Evolutionary conservation across 768 basidiomycete species (phyloP).

Genomic region (Lactarius vividus): DNA sequence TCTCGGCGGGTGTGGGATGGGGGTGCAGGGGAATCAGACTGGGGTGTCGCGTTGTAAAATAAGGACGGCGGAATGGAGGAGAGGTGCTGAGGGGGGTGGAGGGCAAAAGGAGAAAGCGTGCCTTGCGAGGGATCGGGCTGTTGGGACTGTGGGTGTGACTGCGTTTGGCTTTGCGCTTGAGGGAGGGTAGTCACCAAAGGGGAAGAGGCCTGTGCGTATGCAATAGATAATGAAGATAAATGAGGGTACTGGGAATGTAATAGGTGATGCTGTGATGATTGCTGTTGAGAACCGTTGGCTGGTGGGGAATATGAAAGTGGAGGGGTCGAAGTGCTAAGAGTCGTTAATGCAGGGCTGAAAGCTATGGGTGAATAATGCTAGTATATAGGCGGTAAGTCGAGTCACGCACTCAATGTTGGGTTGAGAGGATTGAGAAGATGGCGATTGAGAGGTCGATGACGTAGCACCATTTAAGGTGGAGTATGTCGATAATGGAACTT

Average conservation of each 20-base stretch:
- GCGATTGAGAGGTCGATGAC: conserved; percentile 40
- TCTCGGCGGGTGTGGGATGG: conserved; percentile 50
- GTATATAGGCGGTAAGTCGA: background rate
- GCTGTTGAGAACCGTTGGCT: conserved; percentile 40
- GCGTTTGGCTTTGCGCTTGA: conserved; percentile 23
- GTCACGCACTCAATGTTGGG: conserved; percentile 27
- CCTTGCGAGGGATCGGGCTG: conserved; percentile 31
- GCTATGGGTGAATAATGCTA: conserved; percentile 19
- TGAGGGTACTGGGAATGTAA: conserved; percentile 40
- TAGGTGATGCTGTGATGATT: conserved; percentile 45
- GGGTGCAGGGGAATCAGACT: conserved; percentile 38
- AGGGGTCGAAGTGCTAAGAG: conserved; percentile 28
- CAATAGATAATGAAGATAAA: conserved; percentile 35
- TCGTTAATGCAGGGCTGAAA: conserved; percentile 33
- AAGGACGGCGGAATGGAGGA: conserved; percentile 34
- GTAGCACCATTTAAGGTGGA: conserved; percentile 81
- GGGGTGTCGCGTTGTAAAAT: conserved; percentile 37
- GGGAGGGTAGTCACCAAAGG: conserved; percentile 22
- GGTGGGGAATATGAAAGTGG: conserved; percentile 19
- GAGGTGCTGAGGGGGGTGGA: conserved; percentile 53
- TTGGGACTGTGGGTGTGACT: conserved; percentile 34
- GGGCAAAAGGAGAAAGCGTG: conserved; percentile 67
- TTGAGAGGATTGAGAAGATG: conserved; percentile 37
- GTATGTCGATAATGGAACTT: conserved; percentile 66
- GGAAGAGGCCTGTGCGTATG: conserved; percentile 27